phyloP scores from a whole-genome alignment of 148 eudicot species.

The Spergularia bocconei region DNA sequence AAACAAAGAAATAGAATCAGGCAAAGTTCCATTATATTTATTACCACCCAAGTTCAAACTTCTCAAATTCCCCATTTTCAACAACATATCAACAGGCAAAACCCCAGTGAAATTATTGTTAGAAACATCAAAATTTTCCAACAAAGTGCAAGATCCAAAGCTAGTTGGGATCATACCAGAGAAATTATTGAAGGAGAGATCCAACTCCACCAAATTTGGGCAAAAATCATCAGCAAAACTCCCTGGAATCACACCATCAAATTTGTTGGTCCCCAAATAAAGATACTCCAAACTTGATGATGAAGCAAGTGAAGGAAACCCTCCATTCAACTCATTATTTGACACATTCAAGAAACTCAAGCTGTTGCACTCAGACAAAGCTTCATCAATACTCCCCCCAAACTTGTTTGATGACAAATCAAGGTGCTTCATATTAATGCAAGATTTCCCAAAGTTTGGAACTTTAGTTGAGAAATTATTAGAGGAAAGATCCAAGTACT shows the following conservation, averaged over 20 bases:
- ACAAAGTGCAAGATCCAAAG: constrained; percentile 51
- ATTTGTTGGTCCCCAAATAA: constrained; percentile 43
- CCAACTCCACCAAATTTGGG: constrained; percentile 46
- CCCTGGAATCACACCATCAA: constrained; percentile 42
- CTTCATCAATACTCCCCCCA: constrained; percentile 36
- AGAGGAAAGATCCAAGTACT: constrained; percentile 53
- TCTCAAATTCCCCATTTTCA: constrained; percentile 50
- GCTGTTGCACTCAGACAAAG: constrained; percentile 29
- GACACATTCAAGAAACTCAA: constrained; percentile 58
- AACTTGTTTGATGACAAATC: constrained; percentile 74
- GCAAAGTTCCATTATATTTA: constrained; percentile 53
- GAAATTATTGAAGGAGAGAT: constrained; percentile 63
- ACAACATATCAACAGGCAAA: constrained; percentile 59
- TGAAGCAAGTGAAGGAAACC: constrained; percentile 37
- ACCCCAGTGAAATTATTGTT: constrained; percentile 73
- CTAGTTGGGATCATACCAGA: constrained; percentile 64
- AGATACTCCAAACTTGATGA: constrained; percentile 37
- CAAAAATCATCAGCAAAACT: constrained; percentile 47
- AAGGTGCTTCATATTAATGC: constrained; percentile 44
- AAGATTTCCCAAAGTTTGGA: constrained; percentile 39
- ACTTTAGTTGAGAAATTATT: constrained; percentile 58
- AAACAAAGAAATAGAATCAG: constrained; percentile 44
- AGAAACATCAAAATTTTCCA: constrained; percentile 55
- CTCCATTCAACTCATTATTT: constrained; percentile 40
- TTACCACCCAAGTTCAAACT: constrained; percentile 43